Conservation (phyloP, 441 rosid species). For the Gossypium trilobum region DNA sequence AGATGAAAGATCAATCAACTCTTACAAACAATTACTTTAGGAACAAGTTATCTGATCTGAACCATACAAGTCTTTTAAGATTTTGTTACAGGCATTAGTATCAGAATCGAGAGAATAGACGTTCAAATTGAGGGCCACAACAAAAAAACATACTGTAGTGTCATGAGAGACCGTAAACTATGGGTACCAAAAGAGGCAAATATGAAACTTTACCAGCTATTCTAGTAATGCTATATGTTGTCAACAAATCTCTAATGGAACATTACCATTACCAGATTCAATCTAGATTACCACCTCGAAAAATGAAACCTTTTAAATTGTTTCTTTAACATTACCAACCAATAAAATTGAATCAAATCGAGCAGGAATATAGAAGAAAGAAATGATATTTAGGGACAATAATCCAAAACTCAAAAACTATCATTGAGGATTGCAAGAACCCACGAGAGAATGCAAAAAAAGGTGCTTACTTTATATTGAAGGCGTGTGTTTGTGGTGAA, state of each 20-base stretch:
- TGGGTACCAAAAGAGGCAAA: neutral
- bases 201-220: neutral
- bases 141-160: no score
- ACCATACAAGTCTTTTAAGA: neutral
- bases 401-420: neutral
- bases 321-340: neutral
- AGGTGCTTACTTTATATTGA: slow-evolving; percentile 28
- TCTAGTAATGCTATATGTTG: neutral
- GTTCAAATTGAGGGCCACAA: no score
- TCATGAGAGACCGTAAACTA: neutral
- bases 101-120: neutral
- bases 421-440: neutral
- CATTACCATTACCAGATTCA: neutral
- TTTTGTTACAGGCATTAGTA: neutral
- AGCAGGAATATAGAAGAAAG: neutral
- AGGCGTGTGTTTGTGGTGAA: slow-evolving; percentile 51
- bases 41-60: neutral
- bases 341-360: neutral
- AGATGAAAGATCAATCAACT: neutral
- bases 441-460: neutral
- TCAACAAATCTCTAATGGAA: neutral
- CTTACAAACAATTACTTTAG: neutral
- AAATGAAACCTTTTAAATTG: neutral
- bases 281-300: neutral
- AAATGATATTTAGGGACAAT: neutral